A percentile compares a stretch with the other conserved stretches of the same genome.
These are phyloP conservation scores for Venturiaceae sp. DNA, from an alignment of 2,329 filamentous ascomycete genomes.

Conservation along the genomic window DNA sequence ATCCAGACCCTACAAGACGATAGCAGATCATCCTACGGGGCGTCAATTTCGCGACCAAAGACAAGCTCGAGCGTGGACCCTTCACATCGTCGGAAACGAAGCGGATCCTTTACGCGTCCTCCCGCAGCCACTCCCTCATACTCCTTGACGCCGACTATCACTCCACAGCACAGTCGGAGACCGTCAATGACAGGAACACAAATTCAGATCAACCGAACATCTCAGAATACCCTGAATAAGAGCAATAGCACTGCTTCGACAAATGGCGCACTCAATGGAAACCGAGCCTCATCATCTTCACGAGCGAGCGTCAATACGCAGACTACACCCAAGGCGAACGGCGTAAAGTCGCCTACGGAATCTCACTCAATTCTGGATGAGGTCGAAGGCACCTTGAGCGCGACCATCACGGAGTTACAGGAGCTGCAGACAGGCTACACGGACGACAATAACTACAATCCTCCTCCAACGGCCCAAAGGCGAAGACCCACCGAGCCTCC, in stretches of 20 bases:
- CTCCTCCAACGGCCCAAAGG: not conserved
- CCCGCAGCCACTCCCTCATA: not conserved
- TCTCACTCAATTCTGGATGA: not conserved
- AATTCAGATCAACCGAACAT: not conserved
- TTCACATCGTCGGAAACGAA: not conserved
- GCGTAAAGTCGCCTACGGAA: not conserved
- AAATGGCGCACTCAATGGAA: not conserved
- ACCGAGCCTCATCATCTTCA: not conserved
- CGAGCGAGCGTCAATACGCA: not conserved
- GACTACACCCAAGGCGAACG: not conserved
- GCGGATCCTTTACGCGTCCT: not conserved
- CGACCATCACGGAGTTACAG: conserved; percentile 7
- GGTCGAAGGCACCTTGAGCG: conserved; percentile 8
- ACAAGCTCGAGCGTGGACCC: not conserved
- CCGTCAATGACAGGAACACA: not conserved
- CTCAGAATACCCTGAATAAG: not conserved
- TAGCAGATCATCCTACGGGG: not conserved
- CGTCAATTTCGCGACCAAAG: conserved; percentile 2
- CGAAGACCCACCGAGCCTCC: not conserved
- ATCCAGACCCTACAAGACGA: not conserved
- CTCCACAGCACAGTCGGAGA: not conserved
- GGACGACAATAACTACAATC: not conserved
- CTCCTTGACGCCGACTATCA: conserved; percentile 3
- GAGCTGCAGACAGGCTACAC: conserved; percentile 2
- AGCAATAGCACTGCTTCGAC: not conserved